phyloP scores from a whole-genome alignment of 1,139 yeast species.

The Arxiozyma slooffiae region DNA sequence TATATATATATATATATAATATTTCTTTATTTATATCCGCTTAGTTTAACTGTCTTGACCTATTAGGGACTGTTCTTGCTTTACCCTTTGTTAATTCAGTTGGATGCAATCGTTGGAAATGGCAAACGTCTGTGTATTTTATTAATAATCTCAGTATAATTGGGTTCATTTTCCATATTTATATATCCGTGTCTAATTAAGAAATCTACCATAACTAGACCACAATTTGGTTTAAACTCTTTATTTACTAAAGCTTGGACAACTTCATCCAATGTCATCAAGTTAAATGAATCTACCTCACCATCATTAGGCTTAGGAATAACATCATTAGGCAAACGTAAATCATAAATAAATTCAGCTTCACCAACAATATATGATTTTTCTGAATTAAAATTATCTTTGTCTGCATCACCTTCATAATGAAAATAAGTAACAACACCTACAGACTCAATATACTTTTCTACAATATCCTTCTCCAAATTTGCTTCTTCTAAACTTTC shows the following conservation, averaged over 20 bases:
- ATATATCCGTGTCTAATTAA: slow-evolving; percentile 70
- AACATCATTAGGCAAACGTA: slow-evolving; percentile 43
- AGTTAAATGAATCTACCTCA: slow-evolving; percentile 65
- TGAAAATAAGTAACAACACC: slow-evolving; percentile 69
- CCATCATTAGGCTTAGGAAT: slow-evolving; percentile 73
- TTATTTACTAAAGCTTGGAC: slow-evolving; percentile 38
- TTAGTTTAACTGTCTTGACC: neutral
- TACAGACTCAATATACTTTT: slow-evolving; percentile 36
- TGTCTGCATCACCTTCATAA: slow-evolving; percentile 24
- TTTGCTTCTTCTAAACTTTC: slow-evolving; percentile 93
- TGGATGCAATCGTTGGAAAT: slow-evolving; percentile 42
- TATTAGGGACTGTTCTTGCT: neutral
- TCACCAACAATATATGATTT: slow-evolving; percentile 73
- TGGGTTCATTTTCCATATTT: slow-evolving; percentile 51
- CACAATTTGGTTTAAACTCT: slow-evolving; percentile 86
- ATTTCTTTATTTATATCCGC: neutral
- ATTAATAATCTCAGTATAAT: slow-evolving; percentile 46
- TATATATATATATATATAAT: neutral
- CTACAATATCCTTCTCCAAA: slow-evolving; percentile 43
- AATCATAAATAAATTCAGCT: slow-evolving; percentile 69
- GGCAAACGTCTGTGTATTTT: slow-evolving; percentile 63
- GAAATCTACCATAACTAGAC: slow-evolving; percentile 68
- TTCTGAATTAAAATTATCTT: slow-evolving; percentile 32
- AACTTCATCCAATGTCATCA: slow-evolving; percentile 55
- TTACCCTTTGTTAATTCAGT: neutral